Evolutionary conservation across 1,284 basidiomycete species (phyloP).

Genomic region (Pascua guehoae): DNA sequence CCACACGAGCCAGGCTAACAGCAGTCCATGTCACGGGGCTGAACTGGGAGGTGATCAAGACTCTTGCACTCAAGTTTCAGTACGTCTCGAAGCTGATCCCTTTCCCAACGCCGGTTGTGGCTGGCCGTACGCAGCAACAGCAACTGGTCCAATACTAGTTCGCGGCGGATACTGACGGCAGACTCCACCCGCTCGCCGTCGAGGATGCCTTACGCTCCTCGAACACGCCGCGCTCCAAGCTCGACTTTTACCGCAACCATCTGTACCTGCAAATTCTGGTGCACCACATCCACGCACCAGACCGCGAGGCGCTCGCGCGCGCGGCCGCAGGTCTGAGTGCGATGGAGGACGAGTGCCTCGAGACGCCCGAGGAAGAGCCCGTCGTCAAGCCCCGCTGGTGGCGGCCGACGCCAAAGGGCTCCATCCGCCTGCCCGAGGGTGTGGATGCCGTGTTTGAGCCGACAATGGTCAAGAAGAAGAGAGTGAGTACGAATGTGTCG

Average conservation of each 20-base stretch:
- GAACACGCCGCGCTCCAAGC: slow-evolving; percentile 45
- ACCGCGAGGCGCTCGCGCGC: slow-evolving; percentile 23
- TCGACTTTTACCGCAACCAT: slow-evolving; percentile 48
- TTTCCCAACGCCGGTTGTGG: too few species aligned
- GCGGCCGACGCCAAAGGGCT: slow-evolving; percentile 4
- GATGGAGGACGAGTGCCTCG: neutral
- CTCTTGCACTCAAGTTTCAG: slow-evolving; percentile 41
- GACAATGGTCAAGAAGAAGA: slow-evolving; percentile 14
- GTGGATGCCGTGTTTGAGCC: slow-evolving; percentile 48
- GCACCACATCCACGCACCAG: slow-evolving; percentile 41
- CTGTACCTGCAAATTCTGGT: slow-evolving; percentile 48
- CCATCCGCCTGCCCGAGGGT: slow-evolving; percentile 40
- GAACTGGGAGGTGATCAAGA: slow-evolving; percentile 49
- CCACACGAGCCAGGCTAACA: neutral
- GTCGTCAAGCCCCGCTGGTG: slow-evolving; percentile 4
- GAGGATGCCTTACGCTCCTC: slow-evolving; percentile 45
- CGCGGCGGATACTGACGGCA: slow-evolving; percentile 11
- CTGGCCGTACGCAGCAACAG: too few species aligned
- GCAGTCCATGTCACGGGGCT: slow-evolving; percentile 46
- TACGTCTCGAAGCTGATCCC: slow-evolving; percentile 21
- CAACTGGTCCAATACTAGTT: neutral
- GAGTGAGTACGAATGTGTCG: too few species aligned
- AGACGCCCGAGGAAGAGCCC: neutral
- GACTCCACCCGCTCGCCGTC: slow-evolving; percentile 48
- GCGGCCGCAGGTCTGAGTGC: slow-evolving; percentile 18